phyloP scores from a whole-genome alignment of 2,329 filamentous ascomycete genomes.

The Colletotrichum abscissum region DNA sequence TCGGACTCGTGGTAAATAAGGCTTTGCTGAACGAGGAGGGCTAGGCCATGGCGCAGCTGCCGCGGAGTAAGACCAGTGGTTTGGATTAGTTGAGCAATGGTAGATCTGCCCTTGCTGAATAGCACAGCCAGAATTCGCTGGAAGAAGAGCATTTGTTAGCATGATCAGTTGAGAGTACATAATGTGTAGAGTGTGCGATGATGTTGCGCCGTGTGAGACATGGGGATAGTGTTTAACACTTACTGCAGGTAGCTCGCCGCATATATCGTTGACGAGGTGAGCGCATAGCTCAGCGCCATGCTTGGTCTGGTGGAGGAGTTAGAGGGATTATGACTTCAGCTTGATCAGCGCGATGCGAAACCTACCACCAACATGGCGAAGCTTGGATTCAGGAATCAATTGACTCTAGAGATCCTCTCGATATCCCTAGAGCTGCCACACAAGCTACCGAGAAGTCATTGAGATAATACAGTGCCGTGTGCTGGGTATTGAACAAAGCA shows the following conservation, averaged over 20 bases:
- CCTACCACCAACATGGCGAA: slow-evolving; percentile 60
- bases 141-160: slow-evolving; percentile 27
- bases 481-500: slow-evolving; percentile 4
- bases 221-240: slow-evolving; percentile 45
- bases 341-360: slow-evolving; percentile 37
- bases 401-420: slow-evolving; percentile 82
- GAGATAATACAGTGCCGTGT: slow-evolving; percentile 44
- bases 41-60: slow-evolving; percentile 84
- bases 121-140: slow-evolving; percentile 89
- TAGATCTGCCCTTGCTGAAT: slow-evolving; percentile 81
- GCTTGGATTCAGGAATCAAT: slow-evolving; percentile 54
- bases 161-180: not conserved
- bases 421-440: slow-evolving; percentile 80
- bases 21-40: slow-evolving; percentile 88
- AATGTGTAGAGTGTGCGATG: slow-evolving; percentile 20
- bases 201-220: slow-evolving; percentile 16
- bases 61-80: slow-evolving; percentile 79
- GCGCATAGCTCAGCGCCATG: slow-evolving; percentile 88
- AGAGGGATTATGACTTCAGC: not conserved
- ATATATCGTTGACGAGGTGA: slow-evolving; percentile 88
- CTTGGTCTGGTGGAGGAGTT: slow-evolving; percentile 64
- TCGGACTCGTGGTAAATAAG: slow-evolving; percentile 81
- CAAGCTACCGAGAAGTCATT: slow-evolving; percentile 77
- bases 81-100: slow-evolving; percentile 74
- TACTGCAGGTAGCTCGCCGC: slow-evolving; percentile 94